A percentile compares a stretch with the other conserved stretches of the same genome.
phyloP scores from a whole-genome alignment of 1,139 yeast genomes.

The Candida freyschussii region DNA sequence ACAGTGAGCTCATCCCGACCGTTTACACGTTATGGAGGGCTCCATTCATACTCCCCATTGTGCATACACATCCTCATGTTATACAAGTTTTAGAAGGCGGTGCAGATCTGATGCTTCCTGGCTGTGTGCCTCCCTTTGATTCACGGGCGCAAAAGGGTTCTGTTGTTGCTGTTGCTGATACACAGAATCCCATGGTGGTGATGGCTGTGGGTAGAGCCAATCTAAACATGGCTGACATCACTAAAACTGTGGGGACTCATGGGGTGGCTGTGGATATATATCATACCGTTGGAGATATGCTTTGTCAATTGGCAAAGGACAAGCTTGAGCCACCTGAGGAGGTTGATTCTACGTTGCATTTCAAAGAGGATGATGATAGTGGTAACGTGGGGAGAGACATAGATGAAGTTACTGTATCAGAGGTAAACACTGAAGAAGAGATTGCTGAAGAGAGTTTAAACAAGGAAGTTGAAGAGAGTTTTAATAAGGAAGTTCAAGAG shows the following conservation, averaged over 20 bases:
- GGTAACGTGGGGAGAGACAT: slow-evolving; percentile 3
- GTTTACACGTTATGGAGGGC: slow-evolving; percentile 68
- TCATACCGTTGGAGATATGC: slow-evolving; percentile 52
- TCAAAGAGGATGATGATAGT: slow-evolving; percentile 20
- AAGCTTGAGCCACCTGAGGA: slow-evolving; percentile 40
- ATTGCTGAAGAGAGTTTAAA: slow-evolving; percentile 6
- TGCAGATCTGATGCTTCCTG: slow-evolving; percentile 90
- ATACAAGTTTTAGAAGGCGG: slow-evolving; percentile 62
- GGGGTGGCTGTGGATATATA: slow-evolving; percentile 66
- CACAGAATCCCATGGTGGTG: slow-evolving; percentile 55
- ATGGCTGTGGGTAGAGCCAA: slow-evolving; percentile 73
- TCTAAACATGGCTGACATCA: slow-evolving; percentile 43
- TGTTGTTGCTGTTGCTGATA: slow-evolving; percentile 69
- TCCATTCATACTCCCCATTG: slow-evolving; percentile 60
- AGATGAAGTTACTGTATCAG: slow-evolving; percentile 5
- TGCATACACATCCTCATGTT: slow-evolving; percentile 71
- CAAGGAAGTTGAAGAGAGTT: slow-evolving; percentile 6
- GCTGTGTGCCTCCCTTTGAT: slow-evolving; percentile 78
- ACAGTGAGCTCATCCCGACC: slow-evolving; percentile 59
- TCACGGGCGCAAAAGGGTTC: slow-evolving; percentile 38
- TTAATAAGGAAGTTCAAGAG: slow-evolving; percentile 1
- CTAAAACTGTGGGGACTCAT: slow-evolving; percentile 44
- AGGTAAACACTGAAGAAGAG: slow-evolving; percentile 7
- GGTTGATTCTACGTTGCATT: slow-evolving; percentile 29
- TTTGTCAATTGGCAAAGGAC: slow-evolving; percentile 42